These are phyloP conservation scores for Metarhizium humberi DNA, from an alignment of 2,329 filamentous ascomycete genomes.

Conservation along the genomic window DNA sequence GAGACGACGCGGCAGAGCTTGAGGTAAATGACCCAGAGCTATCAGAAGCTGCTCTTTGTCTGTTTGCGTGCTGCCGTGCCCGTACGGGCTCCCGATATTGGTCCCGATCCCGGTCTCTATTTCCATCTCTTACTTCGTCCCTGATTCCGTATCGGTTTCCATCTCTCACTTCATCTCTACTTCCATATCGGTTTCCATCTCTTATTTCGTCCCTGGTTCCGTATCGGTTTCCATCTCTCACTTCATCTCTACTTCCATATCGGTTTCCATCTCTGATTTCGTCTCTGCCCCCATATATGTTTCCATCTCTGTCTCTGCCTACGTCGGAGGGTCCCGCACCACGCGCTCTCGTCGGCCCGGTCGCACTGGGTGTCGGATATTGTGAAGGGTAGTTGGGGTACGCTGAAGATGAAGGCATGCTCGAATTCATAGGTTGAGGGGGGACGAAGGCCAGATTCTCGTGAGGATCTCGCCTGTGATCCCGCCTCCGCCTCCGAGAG, in stretches of 20 bases:
- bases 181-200: not conserved
- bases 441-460: slow-evolving; percentile 15
- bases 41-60: slow-evolving; percentile 17
- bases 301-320: not conserved
- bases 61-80: slow-evolving; percentile 6
- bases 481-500: slow-evolving; percentile 38
- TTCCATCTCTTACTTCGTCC: not conserved
- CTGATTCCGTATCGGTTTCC: not conserved
- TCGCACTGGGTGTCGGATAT: slow-evolving; percentile 6
- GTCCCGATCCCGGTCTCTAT: not conserved
- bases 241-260: not conserved
- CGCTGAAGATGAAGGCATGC: not conserved
- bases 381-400: slow-evolving; percentile 5
- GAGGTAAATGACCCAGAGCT: slow-evolving; percentile 29
- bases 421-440: slow-evolving; percentile 10
- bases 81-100: slow-evolving; percentile 7
- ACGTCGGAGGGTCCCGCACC: not conserved
- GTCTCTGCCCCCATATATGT: not conserved
- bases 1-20: slow-evolving; percentile 47
- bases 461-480: slow-evolving; percentile 22
- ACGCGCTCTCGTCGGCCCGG: slow-evolving; percentile 4
- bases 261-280: not conserved
- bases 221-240: not conserved
- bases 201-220: not conserved
- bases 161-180: not conserved